A percentile compares a stretch with the other conserved stretches of the same genome.
phyloP scores from a whole-genome alignment of 169 alveolate genomes.

The Miamiensis avidus region DNA sequence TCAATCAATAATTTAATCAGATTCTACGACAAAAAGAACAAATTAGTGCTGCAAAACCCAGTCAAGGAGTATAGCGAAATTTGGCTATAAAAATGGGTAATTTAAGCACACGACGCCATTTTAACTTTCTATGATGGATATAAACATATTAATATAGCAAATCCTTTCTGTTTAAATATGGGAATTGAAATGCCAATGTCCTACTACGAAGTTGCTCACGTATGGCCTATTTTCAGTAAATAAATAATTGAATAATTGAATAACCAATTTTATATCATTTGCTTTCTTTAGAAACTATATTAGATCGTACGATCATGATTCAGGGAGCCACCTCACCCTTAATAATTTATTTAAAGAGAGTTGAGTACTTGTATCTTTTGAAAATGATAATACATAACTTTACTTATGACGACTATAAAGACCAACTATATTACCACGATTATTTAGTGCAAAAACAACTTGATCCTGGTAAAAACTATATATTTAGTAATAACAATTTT shows the following conservation, averaged over 20 bases:
- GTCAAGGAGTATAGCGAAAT: not conserved
- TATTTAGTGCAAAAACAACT: conserved; percentile 23
- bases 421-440: conserved; percentile 21
- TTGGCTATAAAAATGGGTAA: not conserved
- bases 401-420: conserved; percentile 43
- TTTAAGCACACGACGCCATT: not conserved
- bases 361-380: conserved; percentile 32
- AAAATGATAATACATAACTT: conserved; percentile 42
- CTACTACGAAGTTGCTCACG: not conserved
- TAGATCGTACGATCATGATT: not conserved
- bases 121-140: not conserved
- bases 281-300: not conserved
- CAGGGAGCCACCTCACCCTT: not conserved
- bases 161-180: not conserved
- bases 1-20: too few relatives aligned
- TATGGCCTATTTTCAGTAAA: not conserved
- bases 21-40: too few relatives aligned
- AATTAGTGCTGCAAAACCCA: too few relatives aligned
- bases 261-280: too few relatives aligned
- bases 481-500: not conserved
- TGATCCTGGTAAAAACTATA: conserved; percentile 32
- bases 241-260: too few relatives aligned
- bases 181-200: too few relatives aligned
- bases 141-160: not conserved
- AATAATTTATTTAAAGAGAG: not conserved